Percentiles rank a stretch among this genome's conserved stretches.
These are phyloP conservation scores for Diaporthe sp. DNA, from an alignment of 2,329 filamentous ascomycete genomes.

Conservation along the genomic window DNA sequence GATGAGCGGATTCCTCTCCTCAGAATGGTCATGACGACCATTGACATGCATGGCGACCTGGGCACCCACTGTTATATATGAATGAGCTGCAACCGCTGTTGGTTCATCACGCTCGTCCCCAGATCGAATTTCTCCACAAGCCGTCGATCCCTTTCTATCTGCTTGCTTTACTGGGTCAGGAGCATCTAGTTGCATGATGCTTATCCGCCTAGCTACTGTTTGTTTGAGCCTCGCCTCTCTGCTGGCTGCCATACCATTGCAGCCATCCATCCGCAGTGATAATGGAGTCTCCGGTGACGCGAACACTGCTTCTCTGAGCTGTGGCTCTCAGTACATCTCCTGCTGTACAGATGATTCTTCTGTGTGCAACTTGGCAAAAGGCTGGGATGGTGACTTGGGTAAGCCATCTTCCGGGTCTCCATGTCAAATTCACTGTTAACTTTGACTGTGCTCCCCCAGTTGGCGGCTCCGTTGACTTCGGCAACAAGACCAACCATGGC, in stretches of 20 bases:
- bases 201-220: not conserved
- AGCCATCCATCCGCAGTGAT: not conserved
- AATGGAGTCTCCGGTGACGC: conserved; percentile 6
- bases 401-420: not conserved
- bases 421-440: not conserved
- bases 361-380: conserved; percentile 10
- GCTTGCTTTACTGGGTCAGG: not conserved
- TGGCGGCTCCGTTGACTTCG: conserved; percentile 3
- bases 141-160: not conserved
- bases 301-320: conserved; percentile 18
- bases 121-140: not conserved
- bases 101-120: not conserved
- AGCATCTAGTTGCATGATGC: not conserved
- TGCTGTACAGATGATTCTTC: conserved; percentile 21
- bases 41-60: not conserved
- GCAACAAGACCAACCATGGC: conserved; percentile 8
- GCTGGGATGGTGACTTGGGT: conserved; percentile 1
- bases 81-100: not conserved
- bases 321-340: conserved; percentile 15
- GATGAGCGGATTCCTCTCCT: not conserved
- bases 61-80: not conserved
- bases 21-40: not conserved
- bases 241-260: not conserved
- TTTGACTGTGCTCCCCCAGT: not conserved
- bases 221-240: not conserved